Evolutionary conservation across 805 yeast genomes (phyloP).

Genomic region (Monosporozyma servazzii): DNA sequence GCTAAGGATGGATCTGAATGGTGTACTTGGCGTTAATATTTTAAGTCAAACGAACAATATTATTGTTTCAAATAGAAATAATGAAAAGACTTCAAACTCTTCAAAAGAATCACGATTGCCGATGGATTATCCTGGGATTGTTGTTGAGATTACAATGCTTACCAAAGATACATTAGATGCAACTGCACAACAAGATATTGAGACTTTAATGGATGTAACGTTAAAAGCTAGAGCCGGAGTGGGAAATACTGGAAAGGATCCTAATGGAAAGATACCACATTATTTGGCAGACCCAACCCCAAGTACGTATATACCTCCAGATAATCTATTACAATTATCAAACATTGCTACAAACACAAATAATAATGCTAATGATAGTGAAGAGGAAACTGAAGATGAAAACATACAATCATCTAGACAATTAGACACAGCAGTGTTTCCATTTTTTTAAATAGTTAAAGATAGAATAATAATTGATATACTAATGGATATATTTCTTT

Average conservation of each 20-base stretch:
- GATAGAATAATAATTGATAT: neutral
- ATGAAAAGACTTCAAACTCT: neutral
- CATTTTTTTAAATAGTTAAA: neutral
- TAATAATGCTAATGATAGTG: neutral
- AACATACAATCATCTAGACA: neutral
- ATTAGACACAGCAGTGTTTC: neutral
- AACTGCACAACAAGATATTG: slow-evolving; percentile 17
- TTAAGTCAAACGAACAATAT: slow-evolving; percentile 32
- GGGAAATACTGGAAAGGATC: neutral
- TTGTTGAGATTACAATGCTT: slow-evolving; percentile 31
- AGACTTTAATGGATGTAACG: slow-evolving; percentile 19
- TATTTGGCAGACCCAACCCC: neutral
- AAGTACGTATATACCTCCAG: neutral
- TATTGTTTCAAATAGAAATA: slow-evolving; percentile 14
- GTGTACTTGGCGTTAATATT: slow-evolving; percentile 39
- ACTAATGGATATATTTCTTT: slow-evolving; percentile 1
- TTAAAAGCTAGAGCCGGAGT: slow-evolving; percentile 3
- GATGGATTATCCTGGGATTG: slow-evolving; percentile 34
- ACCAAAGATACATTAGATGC: slow-evolving; percentile 27
- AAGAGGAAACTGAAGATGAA: neutral
- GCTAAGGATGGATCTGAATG: slow-evolving; percentile 45
- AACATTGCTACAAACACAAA: neutral
- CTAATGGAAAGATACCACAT: neutral
- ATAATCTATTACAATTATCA: slow-evolving; percentile 1
- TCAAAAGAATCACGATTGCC: slow-evolving; percentile 19